A percentile compares a stretch with the other conserved stretches of the same genome.
Conservation (phyloP, 1,139 yeast species). For the Saccharomyces hybrid region DNA sequence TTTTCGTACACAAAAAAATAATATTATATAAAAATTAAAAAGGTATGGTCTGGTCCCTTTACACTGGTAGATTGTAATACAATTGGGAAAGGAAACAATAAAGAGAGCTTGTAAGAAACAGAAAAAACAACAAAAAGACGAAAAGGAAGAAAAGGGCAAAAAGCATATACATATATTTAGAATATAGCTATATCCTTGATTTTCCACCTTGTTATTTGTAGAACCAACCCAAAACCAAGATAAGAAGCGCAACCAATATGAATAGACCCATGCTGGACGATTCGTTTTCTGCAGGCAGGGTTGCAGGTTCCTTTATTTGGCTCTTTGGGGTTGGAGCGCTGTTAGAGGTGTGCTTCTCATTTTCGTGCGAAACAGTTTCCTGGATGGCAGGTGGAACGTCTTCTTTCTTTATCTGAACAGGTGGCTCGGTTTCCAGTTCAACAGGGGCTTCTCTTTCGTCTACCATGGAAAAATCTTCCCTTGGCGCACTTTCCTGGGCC, state of each 20-base stretch:
- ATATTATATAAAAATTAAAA: not conserved
- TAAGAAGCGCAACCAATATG: constrained; percentile 47
- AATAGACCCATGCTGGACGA: constrained; percentile 31
- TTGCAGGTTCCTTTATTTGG: constrained; percentile 2
- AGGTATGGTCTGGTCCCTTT: not conserved
- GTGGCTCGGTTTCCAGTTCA: constrained; percentile 3
- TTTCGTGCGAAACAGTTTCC: constrained; percentile 7
- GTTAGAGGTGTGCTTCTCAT: constrained; percentile 7
- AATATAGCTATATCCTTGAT: constrained; percentile 1
- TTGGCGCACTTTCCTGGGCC: constrained; percentile 1
- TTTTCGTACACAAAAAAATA: not conserved
- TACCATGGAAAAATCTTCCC: not conserved
- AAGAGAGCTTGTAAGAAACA: not conserved
- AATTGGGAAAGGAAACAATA: not conserved
- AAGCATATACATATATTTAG: not conserved
- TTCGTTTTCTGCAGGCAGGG: constrained; percentile 6
- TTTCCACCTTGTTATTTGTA: constrained; percentile 36
- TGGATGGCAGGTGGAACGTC: not conserved
- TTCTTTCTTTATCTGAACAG: constrained; percentile 5
- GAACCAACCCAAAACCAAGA: constrained; percentile 56
- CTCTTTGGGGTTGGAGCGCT: constrained; percentile 12
- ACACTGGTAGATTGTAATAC: too few relatives aligned
- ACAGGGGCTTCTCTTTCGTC: not conserved
- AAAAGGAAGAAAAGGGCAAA: not conserved
- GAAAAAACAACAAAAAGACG: not conserved